These are phyloP conservation scores for Trichoderma afroharzianum DNA, from an alignment of 2,329 filamentous ascomycete genomes.

Conservation along the genomic window DNA sequence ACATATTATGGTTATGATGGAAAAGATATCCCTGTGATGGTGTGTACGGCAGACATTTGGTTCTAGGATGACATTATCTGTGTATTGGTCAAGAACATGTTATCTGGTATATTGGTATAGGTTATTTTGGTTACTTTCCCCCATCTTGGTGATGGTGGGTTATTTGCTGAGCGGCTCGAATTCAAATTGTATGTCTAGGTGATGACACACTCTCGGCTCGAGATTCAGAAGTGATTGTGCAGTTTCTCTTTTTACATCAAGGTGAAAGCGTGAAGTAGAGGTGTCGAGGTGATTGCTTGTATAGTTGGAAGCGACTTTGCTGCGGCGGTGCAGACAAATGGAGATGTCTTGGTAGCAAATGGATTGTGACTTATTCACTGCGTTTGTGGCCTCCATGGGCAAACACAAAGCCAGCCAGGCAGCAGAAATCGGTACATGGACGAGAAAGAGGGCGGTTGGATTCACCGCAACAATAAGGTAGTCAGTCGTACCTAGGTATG, in stretches of 20 bases:
- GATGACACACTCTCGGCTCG: neutral
- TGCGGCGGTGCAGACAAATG: neutral
- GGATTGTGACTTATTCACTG: neutral
- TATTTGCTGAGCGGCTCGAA: neutral
- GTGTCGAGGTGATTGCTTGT: neutral
- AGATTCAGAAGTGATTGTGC: neutral
- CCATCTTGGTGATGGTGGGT: neutral
- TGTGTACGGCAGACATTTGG: constrained; percentile 4
- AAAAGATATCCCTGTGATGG: constrained; percentile 14
- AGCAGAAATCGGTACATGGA: neutral
- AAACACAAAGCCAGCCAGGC: neutral
- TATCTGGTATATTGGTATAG: constrained; percentile 1
- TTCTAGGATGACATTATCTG: neutral
- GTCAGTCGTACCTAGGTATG: too few species aligned
- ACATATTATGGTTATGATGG: constrained; percentile 13
- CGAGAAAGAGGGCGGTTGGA: neutral
- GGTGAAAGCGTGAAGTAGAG: neutral
- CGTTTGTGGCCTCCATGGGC: neutral
- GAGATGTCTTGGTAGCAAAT: neutral
- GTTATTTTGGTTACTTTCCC: neutral
- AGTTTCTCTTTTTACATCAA: neutral
- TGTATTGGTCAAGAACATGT: neutral
- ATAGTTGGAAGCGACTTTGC: neutral
- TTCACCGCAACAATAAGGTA: neutral
- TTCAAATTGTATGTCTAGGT: neutral